phyloP scores from a whole-genome alignment of 2,329 filamentous ascomycete genomes.

The Pyrenochaeta sp. region DNA sequence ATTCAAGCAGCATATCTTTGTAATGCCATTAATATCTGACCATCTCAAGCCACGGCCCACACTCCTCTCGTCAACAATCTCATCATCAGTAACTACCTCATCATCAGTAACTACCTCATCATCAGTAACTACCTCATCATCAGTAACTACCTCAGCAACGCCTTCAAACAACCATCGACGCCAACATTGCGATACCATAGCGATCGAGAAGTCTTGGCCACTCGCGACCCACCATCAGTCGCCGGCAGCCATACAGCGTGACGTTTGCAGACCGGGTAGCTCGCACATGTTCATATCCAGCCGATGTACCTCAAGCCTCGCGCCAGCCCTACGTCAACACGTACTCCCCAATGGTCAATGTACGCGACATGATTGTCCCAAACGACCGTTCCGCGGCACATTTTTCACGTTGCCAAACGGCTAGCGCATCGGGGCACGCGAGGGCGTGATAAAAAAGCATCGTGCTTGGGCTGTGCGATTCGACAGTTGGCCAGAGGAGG shows the following conservation, averaged over 20 bases:
- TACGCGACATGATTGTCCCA: conserved; percentile 6
- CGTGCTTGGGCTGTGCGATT: conserved; percentile 2
- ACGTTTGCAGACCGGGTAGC: neutral
- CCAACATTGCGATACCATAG: neutral
- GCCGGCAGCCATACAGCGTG: neutral
- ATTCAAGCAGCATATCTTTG: neutral
- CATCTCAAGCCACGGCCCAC: neutral
- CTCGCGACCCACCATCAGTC: conserved; percentile 2
- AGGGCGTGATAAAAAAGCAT: conserved; percentile 1
- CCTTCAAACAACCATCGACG: neutral
- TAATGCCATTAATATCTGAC: neutral
- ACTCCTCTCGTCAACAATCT: neutral
- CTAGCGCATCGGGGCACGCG: conserved; percentile 2
- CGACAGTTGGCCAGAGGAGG: conserved; percentile 1
- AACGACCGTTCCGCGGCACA: neutral
- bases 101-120: neutral
- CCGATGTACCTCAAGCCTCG: neutral
- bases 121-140: neutral
- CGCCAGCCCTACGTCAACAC: conserved; percentile 4
- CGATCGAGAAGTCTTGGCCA: conserved; percentile 2
- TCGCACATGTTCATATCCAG: neutral
- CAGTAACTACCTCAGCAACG: neutral
- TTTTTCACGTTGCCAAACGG: neutral
- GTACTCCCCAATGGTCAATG: neutral
- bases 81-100: neutral